Conservation (phyloP, 106 monocot genomes). For the Phalaenopsis equestris region DNA sequence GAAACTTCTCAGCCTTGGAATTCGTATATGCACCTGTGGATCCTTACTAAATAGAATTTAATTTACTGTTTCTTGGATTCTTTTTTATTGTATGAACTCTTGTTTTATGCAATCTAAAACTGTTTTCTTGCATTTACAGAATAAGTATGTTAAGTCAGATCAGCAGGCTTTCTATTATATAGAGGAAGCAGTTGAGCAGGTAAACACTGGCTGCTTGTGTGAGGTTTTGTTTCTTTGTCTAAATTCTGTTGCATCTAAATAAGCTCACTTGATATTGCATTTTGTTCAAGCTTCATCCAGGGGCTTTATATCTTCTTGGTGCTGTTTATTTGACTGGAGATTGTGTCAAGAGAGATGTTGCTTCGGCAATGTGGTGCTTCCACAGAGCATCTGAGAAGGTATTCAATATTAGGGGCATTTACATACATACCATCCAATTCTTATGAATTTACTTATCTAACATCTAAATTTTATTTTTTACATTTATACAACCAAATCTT, state of each 20-base stretch:
- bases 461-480: too few species aligned
- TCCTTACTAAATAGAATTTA: background rate
- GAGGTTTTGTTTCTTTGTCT: background rate
- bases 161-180: constrained; percentile 92
- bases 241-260: background rate
- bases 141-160: constrained; percentile 72
- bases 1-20: background rate
- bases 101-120: background rate
- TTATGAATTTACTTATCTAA: too few species aligned
- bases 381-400: constrained; percentile 94
- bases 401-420: background rate
- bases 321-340: constrained; percentile 86
- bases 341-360: constrained; percentile 78
- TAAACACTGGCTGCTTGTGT: constrained; percentile 8
- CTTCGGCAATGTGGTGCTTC: constrained; percentile 96
- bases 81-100: background rate
- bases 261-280: constrained; percentile 1
- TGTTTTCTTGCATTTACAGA: constrained; percentile 26
- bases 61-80: background rate
- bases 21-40: background rate
- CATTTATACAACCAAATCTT: too few species aligned
- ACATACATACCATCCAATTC: too few species aligned
- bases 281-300: constrained; percentile 78
- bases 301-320: constrained; percentile 91
- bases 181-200: constrained; percentile 95